These are phyloP conservation scores for Phytopythium montanum DNA, from an alignment of 352 stramenopile genomes.

Conservation along the genomic window DNA sequence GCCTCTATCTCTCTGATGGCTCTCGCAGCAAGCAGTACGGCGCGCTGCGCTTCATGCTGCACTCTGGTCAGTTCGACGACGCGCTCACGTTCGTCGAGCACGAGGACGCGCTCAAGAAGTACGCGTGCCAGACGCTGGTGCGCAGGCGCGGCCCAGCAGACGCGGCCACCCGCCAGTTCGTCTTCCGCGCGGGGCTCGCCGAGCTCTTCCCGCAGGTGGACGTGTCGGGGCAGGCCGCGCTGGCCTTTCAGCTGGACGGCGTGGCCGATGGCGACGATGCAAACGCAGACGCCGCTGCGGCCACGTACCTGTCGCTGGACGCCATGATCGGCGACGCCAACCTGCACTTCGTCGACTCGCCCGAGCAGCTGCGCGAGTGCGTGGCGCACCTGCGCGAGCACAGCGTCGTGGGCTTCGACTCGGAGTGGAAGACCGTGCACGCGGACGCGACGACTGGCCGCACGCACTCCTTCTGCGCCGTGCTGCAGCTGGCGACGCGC, in stretches of 20 bases:
- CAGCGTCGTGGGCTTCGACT: slow-evolving; percentile 68
- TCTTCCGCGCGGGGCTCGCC: slow-evolving; percentile 36
- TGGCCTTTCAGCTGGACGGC: slow-evolving; percentile 13
- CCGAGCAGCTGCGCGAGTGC: slow-evolving; percentile 26
- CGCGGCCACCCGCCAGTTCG: slow-evolving; percentile 46
- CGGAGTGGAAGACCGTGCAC: slow-evolving; percentile 68
- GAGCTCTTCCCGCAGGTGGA: slow-evolving; percentile 47
- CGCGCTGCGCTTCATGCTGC: slow-evolving; percentile 55
- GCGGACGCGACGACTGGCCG: slow-evolving; percentile 12
- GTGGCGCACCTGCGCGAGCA: slow-evolving; percentile 35
- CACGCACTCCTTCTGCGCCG: slow-evolving; percentile 34
- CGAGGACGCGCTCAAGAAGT: slow-evolving; percentile 26
- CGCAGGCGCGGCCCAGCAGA: slow-evolving; percentile 34
- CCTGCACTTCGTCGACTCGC: slow-evolving; percentile 61
- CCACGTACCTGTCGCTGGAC: slow-evolving; percentile 47
- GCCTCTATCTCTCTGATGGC: background rate
- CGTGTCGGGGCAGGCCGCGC: slow-evolving; percentile 13
- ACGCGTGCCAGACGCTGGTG: slow-evolving; percentile 59
- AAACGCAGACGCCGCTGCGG: slow-evolving; percentile 34
- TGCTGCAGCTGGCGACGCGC: slow-evolving; percentile 63
- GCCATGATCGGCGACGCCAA: slow-evolving; percentile 35
- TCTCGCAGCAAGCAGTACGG: slow-evolving; percentile 31
- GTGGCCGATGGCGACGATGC: slow-evolving; percentile 20
- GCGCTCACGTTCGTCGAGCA: slow-evolving; percentile 33
- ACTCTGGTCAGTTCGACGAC: slow-evolving; percentile 61